Evolutionary conservation across 805 yeast genomes (phyloP).

Genomic region (Suhomyces emberorum): DNA sequence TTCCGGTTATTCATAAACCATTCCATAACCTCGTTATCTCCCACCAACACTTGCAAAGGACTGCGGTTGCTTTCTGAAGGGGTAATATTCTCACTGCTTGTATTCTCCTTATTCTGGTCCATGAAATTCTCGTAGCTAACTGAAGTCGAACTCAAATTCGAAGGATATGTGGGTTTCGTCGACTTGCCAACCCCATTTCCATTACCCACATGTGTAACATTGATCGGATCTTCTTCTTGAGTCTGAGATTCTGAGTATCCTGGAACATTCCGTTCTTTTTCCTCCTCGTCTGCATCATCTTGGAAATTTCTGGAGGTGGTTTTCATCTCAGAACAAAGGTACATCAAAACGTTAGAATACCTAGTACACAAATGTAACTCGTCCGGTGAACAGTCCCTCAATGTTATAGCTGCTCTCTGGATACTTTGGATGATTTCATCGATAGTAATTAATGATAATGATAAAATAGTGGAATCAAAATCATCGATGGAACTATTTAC

Average conservation of each 20-base stretch:
- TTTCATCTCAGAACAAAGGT: conserved; percentile 72
- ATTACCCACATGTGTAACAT: background rate
- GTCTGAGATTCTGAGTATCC: too few species aligned
- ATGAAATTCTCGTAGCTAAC: background rate
- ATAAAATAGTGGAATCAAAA: conserved; percentile 48
- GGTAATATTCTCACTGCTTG: background rate
- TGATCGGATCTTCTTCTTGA: background rate
- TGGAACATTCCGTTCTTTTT: background rate
- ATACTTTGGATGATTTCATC: conserved; percentile 69
- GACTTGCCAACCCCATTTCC: background rate
- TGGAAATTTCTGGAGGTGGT: conserved; percentile 32
- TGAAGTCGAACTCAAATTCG: background rate
- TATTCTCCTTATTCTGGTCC: background rate
- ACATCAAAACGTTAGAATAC: conserved; percentile 73
- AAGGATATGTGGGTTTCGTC: background rate
- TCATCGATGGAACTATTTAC: conserved; percentile 19
- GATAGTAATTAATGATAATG: conserved; percentile 61
- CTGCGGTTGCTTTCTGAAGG: conserved; percentile 1
- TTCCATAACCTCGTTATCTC: conserved; percentile 43
- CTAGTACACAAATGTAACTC: conserved; percentile 80
- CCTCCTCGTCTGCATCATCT: conserved; percentile 12
- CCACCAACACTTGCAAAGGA: conserved; percentile 19
- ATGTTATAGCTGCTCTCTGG: conserved; percentile 66
- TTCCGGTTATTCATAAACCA: conserved; percentile 40
- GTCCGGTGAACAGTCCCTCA: conserved; percentile 85